Base-by-base conservation (phyloP, 257 asterid genomes). In the Gynochthodes officinalis region DNA sequence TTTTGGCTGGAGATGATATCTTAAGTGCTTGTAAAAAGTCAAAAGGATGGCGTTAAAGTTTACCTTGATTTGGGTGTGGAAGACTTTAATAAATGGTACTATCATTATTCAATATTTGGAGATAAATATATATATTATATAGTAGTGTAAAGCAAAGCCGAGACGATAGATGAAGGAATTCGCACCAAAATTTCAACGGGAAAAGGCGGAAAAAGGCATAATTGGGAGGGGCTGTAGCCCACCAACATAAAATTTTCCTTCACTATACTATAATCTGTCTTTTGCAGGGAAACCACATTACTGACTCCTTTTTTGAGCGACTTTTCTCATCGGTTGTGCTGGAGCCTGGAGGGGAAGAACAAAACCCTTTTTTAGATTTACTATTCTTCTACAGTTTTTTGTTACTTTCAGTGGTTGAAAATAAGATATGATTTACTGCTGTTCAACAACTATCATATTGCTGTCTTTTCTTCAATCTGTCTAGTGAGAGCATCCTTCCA, bases 271-370 rank as follows among this genome's bases (percentile, higher is more conserved):
- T n/a, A n/a, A n/a, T n/a, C 59, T 78, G 76, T 78, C 78, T 73
- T 82, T 53, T 59, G 75, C 32, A 46, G 72, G 81, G 84, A 74
- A 79, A 64, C 82, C 67, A 66, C 60, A 54, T 80, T 39, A 69
- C 62, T 59, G 33, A 57, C 64, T 57, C 52, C 79, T 75, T 80
- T 75, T 15, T 25, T 68, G 58, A 21, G 63, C 57, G 54, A 67
- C 80, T 76, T 76, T 35, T 64, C 75, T 69, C 23, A 44, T 67
- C n/a, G n/a, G n/a, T n/a, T n/a, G n/a, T n/a, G n/a, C n/a, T n/a
- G n/a, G n/a, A n/a, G n/a, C n/a, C n/a, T n/a, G n/a, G n/a, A n/a
- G n/a, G n/a, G n/a, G n/a, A n/a, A n/a, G n/a, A n/a, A n/a, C n/a
- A n/a, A n/a, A n/a, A n/a, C n/a, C n/a, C 39, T n/a, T 67, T 48